phyloP scores from a whole-genome alignment of 148 eudicot species.

The Rhododendron vialii region DNA sequence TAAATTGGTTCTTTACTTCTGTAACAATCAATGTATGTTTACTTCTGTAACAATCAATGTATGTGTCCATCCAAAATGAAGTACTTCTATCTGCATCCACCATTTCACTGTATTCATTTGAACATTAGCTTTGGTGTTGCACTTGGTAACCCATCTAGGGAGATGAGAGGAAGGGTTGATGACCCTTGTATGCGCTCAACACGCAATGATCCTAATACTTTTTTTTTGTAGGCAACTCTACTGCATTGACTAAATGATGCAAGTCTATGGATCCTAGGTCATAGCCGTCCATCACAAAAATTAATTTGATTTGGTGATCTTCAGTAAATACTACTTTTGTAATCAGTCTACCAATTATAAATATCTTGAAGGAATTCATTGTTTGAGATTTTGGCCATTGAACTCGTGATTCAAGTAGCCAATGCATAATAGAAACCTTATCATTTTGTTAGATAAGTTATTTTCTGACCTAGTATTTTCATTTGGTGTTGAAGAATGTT shows the following conservation, averaged over 20 bases:
- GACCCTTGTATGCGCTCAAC: background rate
- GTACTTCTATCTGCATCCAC: background rate
- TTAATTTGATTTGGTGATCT: background rate
- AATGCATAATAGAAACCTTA: background rate
- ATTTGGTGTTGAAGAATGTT: constrained; percentile 47
- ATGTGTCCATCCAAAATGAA: background rate
- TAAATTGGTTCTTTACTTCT: background rate
- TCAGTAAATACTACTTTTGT: background rate
- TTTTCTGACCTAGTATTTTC: background rate
- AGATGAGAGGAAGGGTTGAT: background rate
- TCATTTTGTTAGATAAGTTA: background rate
- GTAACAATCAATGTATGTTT: background rate
- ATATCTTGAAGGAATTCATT: background rate
- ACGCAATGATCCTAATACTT: background rate
- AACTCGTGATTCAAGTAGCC: constrained; percentile 1
- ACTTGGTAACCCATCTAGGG: background rate
- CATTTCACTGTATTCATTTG: background rate
- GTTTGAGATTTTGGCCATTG: background rate
- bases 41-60: background rate
- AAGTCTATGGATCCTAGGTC: background rate
- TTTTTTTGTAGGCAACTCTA: too few species aligned
- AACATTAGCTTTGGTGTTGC: background rate
- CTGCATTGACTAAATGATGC: background rate
- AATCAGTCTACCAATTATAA: background rate
- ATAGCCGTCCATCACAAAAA: background rate